These are phyloP conservation scores for Cytidiella melzeri DNA, from an alignment of 768 basidiomycete genomes.

Conservation along the genomic window DNA sequence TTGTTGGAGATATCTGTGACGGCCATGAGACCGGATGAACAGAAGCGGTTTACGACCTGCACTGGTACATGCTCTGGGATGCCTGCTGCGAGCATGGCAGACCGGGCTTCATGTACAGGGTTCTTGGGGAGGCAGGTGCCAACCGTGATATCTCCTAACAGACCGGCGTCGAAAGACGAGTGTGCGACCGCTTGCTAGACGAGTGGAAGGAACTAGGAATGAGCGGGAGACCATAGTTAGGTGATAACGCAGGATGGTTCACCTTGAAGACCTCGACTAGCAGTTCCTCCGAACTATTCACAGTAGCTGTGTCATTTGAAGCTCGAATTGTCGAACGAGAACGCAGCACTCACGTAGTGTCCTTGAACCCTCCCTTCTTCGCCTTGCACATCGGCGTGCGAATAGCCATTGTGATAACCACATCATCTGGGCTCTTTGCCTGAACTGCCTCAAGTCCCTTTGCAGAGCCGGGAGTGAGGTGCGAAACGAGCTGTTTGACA, in stretches of 20 bases:
- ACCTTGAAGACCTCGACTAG: conserved; percentile 80
- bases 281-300: conserved; percentile 64
- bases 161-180: conserved; percentile 53
- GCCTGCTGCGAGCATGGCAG: conserved; percentile 74
- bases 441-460: conserved; percentile 46
- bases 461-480: conserved; percentile 37
- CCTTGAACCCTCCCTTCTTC: conserved; percentile 69
- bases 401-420: conserved; percentile 78
- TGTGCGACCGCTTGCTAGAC: conserved; percentile 50
- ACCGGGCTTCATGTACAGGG: conserved; percentile 63
- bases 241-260: conserved; percentile 13
- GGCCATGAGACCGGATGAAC: conserved; percentile 84
- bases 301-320: not conserved
- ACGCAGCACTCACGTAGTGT: conserved; percentile 45
- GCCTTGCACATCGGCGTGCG: conserved; percentile 73
- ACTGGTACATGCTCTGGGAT: conserved; percentile 73
- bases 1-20: conserved; percentile 71
- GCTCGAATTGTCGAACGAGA: not conserved
- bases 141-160: conserved; percentile 74
- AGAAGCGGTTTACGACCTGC: conserved; percentile 74
- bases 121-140: conserved; percentile 68
- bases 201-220: no score
- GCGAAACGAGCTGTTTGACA: conserved; percentile 59
- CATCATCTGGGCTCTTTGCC: conserved; percentile 62
- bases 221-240: conserved; percentile 3